A percentile compares a stretch with the other conserved stretches of the same genome.
phyloP scores from a whole-genome alignment of 2,329 filamentous ascomycete genomes.

The Fusarium coicis region DNA sequence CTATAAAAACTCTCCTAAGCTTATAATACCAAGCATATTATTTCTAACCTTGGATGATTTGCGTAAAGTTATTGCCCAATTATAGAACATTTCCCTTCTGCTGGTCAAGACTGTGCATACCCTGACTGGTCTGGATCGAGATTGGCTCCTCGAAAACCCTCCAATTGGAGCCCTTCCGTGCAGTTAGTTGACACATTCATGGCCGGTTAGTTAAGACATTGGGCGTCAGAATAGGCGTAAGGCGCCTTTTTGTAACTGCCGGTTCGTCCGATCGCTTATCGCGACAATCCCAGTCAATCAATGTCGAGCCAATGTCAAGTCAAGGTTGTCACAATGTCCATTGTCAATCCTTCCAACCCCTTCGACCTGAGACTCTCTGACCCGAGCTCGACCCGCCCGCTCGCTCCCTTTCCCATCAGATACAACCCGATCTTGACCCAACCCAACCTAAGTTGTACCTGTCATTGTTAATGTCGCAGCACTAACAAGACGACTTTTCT shows the following conservation, averaged over 20 bases:
- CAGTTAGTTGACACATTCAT: background rate
- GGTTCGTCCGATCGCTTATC: constrained; percentile 27
- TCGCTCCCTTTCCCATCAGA: background rate
- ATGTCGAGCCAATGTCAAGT: background rate
- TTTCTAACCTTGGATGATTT: background rate
- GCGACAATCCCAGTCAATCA: constrained; percentile 23
- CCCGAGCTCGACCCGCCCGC: background rate
- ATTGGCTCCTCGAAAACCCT: background rate
- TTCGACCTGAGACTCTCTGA: constrained; percentile 1
- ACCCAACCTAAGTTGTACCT: background rate
- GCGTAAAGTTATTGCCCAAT: background rate
- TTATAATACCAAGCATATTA: background rate
- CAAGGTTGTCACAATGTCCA: background rate
- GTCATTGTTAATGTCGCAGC: background rate
- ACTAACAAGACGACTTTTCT: background rate
- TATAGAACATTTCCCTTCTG: background rate
- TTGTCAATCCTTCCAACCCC: background rate
- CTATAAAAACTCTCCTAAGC: background rate
- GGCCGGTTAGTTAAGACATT: background rate
- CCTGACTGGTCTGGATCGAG: background rate
- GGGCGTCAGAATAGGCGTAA: background rate
- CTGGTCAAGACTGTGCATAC: background rate
- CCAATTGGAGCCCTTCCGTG: background rate
- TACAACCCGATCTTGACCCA: background rate
- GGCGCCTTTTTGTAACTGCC: constrained; percentile 20